Base-by-base conservation (phyloP, 495 filamentous ascomycete species). In the Bacidia rubella region DNA sequence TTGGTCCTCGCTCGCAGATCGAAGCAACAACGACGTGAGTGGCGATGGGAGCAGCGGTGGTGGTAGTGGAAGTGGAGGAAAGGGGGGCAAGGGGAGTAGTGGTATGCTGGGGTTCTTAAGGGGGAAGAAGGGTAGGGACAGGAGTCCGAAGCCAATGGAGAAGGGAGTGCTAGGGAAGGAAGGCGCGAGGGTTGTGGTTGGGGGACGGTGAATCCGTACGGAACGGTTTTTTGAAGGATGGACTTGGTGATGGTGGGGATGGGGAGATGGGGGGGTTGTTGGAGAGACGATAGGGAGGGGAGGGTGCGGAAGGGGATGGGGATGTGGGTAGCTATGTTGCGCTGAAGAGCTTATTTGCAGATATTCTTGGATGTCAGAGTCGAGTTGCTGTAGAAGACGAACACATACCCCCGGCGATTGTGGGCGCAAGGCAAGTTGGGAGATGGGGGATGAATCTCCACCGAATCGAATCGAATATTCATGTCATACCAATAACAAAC, bases 151-250 rank as follows among this genome's bases (percentile, higher is more conserved):
- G 67, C 90, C 90, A 41, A 87, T 87, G 64, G 92, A 98, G 63
- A 74, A 86, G 17, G 92, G 92, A 47, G 90, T 98, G 44, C 63
- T 98, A 55, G 93, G 92, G 50, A 95, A 95, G 62, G 92, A 98
- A 62, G 92, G 92, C 5, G 89, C 92, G 19, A 75, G 92, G 60
- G 81, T 87, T 25, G 72, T 87, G 35, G 75, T 87, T 49, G 47
- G 56, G 15, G 53, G 53, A 9, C 42, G 56, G 39, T 58, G 32
- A 55, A 44, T 15, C 10, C 22, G 29, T n/a, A n/a, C n/a, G n/a
- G n/a, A n/a, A n/a, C n/a, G n/a, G n/a, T n/a, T n/a, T n/a, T n/a
- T n/a, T n/a, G n/a, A n/a, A 10, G 32, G 9, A 39, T n/a, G 32
- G 32, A 39, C 10, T n/a, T 10, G 10, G 32, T 39, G 32, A 39